Evolutionary conservation across 768 basidiomycete species (phyloP).

Genomic region (Mycena indigotica): DNA sequence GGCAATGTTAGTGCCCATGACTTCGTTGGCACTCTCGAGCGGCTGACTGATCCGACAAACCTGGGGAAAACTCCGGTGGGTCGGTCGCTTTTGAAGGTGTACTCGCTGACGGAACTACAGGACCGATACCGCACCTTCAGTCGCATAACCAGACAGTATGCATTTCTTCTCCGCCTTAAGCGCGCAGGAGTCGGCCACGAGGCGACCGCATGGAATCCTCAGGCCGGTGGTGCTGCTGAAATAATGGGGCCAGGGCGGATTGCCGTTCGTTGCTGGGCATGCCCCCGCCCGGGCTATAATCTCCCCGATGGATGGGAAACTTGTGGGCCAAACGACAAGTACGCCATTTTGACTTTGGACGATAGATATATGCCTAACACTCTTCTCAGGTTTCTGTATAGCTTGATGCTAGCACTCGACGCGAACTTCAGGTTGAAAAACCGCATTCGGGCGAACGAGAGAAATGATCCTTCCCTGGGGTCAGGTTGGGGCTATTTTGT

Average conservation of each 20-base stretch:
- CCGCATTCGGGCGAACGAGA: conserved; percentile 1
- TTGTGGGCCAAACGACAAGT: conserved; percentile 1
- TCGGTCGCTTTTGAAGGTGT: neutral
- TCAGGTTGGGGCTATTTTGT: too few relatives aligned
- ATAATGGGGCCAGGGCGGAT: conserved; percentile 2
- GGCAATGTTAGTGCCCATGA: too few relatives aligned
- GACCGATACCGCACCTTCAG: conserved; percentile 12
- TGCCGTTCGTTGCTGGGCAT: conserved; percentile 25
- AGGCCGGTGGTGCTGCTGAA: neutral
- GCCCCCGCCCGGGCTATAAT: conserved; percentile 21
- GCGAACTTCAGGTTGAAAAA: conserved; percentile 26
- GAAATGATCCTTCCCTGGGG: conserved; percentile 9
- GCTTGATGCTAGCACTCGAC: conserved; percentile 17
- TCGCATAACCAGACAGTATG: neutral
- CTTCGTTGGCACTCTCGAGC: too few relatives aligned
- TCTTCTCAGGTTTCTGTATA: conserved; percentile 19
- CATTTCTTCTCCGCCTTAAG: neutral
- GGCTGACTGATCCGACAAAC: neutral
- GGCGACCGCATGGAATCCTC: too few relatives aligned
- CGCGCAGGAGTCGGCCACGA: conserved; percentile 4
- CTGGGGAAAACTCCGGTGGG: neutral
- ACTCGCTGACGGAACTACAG: neutral
- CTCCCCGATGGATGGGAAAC: conserved; percentile 22
- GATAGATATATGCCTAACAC: neutral
- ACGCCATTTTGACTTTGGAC: neutral